Evolutionary conservation across 495 filamentous ascomycete species (phyloP).

Genomic region (Penicillium egyptiacum): DNA sequence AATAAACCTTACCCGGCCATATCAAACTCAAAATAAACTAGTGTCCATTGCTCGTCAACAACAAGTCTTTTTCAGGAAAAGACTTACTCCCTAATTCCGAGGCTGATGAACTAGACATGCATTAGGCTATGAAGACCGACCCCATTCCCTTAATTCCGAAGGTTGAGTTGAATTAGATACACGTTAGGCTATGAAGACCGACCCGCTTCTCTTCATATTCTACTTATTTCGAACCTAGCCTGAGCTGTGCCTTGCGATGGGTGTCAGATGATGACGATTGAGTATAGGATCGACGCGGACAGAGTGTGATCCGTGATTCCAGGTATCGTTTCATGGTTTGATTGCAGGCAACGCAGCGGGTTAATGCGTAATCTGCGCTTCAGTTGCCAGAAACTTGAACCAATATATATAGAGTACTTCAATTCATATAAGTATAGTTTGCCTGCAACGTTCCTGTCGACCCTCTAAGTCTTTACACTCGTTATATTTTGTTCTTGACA

Average conservation of each 20-base stretch:
- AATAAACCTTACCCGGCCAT: slow-evolving; percentile 4
- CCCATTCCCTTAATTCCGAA: neutral
- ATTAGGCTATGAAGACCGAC: neutral
- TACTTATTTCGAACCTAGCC: neutral
- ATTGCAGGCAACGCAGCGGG: neutral
- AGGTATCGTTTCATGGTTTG: neutral
- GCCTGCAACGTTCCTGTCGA: neutral
- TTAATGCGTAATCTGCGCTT: neutral
- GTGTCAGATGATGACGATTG: neutral
- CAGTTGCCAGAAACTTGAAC: neutral
- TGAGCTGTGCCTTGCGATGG: neutral
- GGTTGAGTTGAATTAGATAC: neutral
- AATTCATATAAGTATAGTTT: neutral
- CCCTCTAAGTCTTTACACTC: neutral
- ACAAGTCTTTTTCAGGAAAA: neutral
- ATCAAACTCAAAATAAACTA: slow-evolving; percentile 1
- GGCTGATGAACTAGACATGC: neutral
- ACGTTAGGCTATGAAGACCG: neutral
- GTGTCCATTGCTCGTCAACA: neutral
- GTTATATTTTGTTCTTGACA: neutral
- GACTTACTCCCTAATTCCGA: neutral
- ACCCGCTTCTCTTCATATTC: neutral
- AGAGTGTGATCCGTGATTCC: neutral
- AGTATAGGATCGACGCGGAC: neutral
- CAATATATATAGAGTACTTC: neutral